These are phyloP conservation scores for Farysia itapuensis DNA, from an alignment of 1,284 basidiomycete species.

Conservation along the genomic window DNA sequence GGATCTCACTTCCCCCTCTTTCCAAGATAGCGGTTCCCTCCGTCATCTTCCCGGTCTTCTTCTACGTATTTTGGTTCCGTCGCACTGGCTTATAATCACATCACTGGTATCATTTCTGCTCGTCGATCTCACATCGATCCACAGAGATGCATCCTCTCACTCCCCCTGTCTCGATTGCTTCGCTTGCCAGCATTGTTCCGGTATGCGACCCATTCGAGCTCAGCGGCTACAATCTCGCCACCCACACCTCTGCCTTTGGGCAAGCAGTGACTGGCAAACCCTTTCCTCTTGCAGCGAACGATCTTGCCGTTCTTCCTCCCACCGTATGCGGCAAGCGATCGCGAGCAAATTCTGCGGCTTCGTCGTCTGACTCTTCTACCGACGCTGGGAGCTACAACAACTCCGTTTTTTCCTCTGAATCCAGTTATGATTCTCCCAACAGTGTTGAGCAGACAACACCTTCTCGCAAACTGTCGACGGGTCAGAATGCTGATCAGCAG, in stretches of 20 bases:
- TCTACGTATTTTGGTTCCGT: constrained; percentile 46
- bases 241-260: constrained; percentile 29
- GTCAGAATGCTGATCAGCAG: constrained; percentile 7
- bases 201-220: constrained; percentile 24
- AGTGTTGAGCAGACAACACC: constrained; percentile 22
- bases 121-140: too few species aligned
- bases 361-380: constrained; percentile 20
- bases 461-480: constrained; percentile 27
- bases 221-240: constrained; percentile 28
- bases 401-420: constrained; percentile 29
- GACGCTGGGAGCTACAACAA: constrained; percentile 29
- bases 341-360: constrained; percentile 33
- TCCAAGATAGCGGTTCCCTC: constrained; percentile 19
- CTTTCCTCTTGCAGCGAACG: constrained; percentile 3
- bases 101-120: too few species aligned
- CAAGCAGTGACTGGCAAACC: constrained; percentile 37
- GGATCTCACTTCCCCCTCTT: too few species aligned
- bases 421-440: constrained; percentile 20
- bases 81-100: constrained; percentile 24
- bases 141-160: not conserved
- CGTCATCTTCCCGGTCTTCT: constrained; percentile 26
- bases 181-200: constrained; percentile 2
- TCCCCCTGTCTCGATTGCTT: not conserved
- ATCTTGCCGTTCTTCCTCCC: constrained; percentile 2
- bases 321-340: constrained; percentile 33